Base-by-base conservation (phyloP, 106 monocot genomes). In the Dendrobium nobile region DNA sequence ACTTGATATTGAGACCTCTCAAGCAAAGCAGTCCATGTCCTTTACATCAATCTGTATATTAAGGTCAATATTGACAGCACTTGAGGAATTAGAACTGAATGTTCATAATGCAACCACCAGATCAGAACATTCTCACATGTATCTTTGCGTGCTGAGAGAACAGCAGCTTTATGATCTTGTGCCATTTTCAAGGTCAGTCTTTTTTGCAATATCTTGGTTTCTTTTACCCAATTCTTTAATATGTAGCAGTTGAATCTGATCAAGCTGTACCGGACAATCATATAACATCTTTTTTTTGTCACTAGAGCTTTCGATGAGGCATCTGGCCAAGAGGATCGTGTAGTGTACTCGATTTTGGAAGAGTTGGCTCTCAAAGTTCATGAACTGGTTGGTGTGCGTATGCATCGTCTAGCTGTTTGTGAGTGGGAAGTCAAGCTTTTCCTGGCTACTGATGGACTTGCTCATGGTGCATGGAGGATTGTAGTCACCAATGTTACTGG, bases 341-440 rank as follows among this genome's bases (percentile, higher is more conserved):
- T 77, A 17, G 84, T 91, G 22, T 80, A 80, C 77, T 77, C 74
- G 54, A 80, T 93, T 67, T 87, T 99, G 67, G 88, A 99, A 81
- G 91, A 91, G 65, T 81, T 95, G 83, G 91, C 87, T 54, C 41
- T 80, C 56, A 90, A 86, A 80, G 83, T 99, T 79, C 89, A 99
- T 84, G 87, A 93, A 82, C 55, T 86, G 72, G 91, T 93, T 55
- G 99, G 99, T 41, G 99, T 94, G 9, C 85, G 93, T 61, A 95
- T 99, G 98, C 95, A 99, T 75, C 92, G 98, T 37, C 86, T 99
- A 61, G 87, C 99, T 80, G 95, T 99, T 24, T 93, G 95, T 82
- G 91, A 95, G 82, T 99, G 99, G 99, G 99, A 99, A 90, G 90
- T 99, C 33, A 99, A 95, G 84, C 86, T 99, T 54, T 90, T 86